phyloP scores from a whole-genome alignment of 2,329 filamentous ascomycete species.

The Cercospora sesami region DNA sequence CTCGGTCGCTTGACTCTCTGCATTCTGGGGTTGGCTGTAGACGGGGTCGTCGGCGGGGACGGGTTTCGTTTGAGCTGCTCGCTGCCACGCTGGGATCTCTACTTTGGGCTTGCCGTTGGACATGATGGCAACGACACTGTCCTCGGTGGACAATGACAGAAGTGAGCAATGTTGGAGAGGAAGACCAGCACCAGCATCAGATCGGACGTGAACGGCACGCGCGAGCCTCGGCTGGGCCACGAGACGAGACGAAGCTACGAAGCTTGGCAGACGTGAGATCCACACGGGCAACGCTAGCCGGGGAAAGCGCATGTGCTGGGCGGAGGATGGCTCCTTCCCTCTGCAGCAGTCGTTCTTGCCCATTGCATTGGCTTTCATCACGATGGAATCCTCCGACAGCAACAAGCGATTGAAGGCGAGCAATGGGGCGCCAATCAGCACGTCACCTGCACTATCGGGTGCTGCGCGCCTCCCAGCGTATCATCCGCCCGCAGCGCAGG shows the following conservation, averaged over 20 bases:
- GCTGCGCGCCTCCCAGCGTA: slow-evolving; percentile 34
- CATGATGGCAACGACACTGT: slow-evolving; percentile 25
- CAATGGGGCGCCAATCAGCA: slow-evolving; percentile 32
- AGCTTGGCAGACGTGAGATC: background rate
- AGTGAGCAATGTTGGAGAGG: background rate
- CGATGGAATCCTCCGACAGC: slow-evolving; percentile 28
- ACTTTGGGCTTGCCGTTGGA: slow-evolving; percentile 32
- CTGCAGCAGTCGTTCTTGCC: slow-evolving; percentile 7
- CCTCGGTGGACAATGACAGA: background rate
- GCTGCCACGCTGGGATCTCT: slow-evolving; percentile 40
- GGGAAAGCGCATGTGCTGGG: slow-evolving; percentile 1
- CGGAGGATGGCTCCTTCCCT: slow-evolving; percentile 14
- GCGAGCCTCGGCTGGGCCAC: slow-evolving; percentile 4
- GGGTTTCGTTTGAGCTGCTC: slow-evolving; percentile 23
- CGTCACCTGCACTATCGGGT: slow-evolving; percentile 13
- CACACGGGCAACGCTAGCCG: background rate
- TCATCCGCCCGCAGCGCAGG: slow-evolving; percentile 28
- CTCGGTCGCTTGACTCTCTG: slow-evolving; percentile 15
- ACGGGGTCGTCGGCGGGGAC: slow-evolving; percentile 26
- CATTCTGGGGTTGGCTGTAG: slow-evolving; percentile 21
- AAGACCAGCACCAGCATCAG: background rate
- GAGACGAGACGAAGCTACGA: slow-evolving; percentile 6
- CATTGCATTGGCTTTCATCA: slow-evolving; percentile 4
- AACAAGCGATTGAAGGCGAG: slow-evolving; percentile 36
- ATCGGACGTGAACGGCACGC: background rate